phyloP scores from a whole-genome alignment of 192 early-diverging fungal genomes.

The Obelidium mucronatum region DNA sequence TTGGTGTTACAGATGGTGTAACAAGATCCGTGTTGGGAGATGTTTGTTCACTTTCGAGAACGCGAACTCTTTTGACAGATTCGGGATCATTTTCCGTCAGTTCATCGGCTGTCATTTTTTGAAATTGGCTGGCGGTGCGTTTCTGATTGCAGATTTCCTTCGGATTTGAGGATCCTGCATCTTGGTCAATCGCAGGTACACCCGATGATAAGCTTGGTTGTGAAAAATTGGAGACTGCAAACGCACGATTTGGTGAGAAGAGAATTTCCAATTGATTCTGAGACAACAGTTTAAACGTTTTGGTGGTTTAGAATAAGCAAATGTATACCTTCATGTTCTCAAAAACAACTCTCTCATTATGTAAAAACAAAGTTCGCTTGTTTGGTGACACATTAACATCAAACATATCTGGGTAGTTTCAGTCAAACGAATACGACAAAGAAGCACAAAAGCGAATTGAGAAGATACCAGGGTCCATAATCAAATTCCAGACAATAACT shows the following conservation, averaged over 20 bases:
- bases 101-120: no score
- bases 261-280: constrained; percentile 12
- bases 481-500: constrained; percentile 74
- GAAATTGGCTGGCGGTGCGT: no score
- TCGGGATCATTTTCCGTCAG: no score
- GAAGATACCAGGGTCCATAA: constrained; percentile 58
- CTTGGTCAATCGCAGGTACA: no score
- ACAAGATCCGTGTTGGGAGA: no score
- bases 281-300: no score
- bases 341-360: constrained; percentile 72
- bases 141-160: no score
- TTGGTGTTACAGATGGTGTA: no score
- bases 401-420: constrained; percentile 60
- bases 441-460: constrained; percentile 3
- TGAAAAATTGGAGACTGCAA: constrained; percentile 9
- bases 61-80: no score
- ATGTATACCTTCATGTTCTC: constrained; percentile 56
- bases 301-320: neutral
- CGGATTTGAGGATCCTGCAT: no score
- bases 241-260: constrained; percentile 20
- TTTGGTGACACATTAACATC: constrained; percentile 97
- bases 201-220: no score
- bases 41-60: no score
- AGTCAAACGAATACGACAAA: neutral
- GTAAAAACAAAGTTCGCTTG: constrained; percentile 89